A percentile compares a stretch with the other conserved stretches of the same genome.
phyloP scores from a whole-genome alignment of 2,329 filamentous ascomycete genomes.

The Diaporthe batatas region DNA sequence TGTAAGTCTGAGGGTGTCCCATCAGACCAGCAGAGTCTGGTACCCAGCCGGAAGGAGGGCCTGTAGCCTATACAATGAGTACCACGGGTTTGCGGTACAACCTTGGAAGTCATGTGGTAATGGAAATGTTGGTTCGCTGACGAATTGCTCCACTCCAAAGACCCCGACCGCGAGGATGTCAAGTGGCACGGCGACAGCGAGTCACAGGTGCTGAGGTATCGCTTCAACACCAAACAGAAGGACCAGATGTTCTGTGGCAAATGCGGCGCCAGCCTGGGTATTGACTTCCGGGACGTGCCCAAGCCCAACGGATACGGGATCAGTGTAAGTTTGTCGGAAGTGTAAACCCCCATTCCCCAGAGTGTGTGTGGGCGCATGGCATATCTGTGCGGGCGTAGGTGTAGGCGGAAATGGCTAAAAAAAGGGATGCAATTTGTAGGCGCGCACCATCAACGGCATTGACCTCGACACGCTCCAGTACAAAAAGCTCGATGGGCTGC shows the following conservation, averaged over 20 bases:
- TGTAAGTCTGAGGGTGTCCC: constrained; percentile 51
- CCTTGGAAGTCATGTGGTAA: neutral
- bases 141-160: constrained; percentile 44
- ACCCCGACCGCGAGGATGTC: constrained; percentile 56
- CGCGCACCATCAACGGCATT: constrained; percentile 57
- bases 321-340: constrained; percentile 53
- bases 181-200: constrained; percentile 58
- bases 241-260: constrained; percentile 64
- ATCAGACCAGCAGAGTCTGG: neutral
- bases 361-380: neutral
- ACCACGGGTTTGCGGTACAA: neutral
- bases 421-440: constrained; percentile 46
- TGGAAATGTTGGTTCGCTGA: neutral
- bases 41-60: neutral
- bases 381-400: neutral
- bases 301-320: constrained; percentile 56
- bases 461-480: constrained; percentile 56
- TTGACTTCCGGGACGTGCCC: constrained; percentile 57
- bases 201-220: constrained; percentile 53
- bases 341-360: too few species aligned
- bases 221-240: constrained; percentile 62
- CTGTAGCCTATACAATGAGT: neutral
- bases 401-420: neutral
- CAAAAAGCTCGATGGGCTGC: constrained; percentile 53
- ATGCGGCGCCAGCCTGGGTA: constrained; percentile 61